A percentile compares a stretch with the other conserved stretches of the same genome.
Conservation (phyloP, 495 filamentous ascomycete species). For the Penicillium verhagenii region DNA sequence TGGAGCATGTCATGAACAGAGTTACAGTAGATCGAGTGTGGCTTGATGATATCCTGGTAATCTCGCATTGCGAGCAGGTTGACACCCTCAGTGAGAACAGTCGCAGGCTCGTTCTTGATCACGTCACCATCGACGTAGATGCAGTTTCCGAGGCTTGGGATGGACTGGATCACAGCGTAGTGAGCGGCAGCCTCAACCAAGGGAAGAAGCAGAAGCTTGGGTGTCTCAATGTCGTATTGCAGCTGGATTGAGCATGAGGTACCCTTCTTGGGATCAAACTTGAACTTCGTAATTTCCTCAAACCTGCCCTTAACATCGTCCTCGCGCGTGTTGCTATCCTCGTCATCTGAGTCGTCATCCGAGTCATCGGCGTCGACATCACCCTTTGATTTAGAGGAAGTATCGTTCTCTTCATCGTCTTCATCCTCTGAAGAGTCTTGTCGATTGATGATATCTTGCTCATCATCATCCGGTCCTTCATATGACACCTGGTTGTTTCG, state of each 20-base stretch:
- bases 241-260: conserved; percentile 76
- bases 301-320: conserved; percentile 64
- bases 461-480: conserved; percentile 87
- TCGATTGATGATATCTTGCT: conserved; percentile 64
- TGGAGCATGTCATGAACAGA: conserved; percentile 81
- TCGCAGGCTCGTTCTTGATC: conserved; percentile 49
- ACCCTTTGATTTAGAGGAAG: conserved; percentile 6
- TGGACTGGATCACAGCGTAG: conserved; percentile 81
- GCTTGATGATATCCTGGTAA: conserved; percentile 81
- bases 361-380: conserved; percentile 32
- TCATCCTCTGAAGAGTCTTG: conserved; percentile 44
- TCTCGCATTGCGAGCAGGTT: conserved; percentile 89
- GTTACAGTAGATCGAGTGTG: conserved; percentile 85
- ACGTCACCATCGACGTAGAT: conserved; percentile 67
- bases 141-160: conserved; percentile 69
- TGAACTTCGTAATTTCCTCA: conserved; percentile 67
- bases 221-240: conserved; percentile 75
- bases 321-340: conserved; percentile 54
- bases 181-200: conserved; percentile 77
- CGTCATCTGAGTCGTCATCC: conserved; percentile 40
- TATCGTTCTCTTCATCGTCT: conserved; percentile 48
- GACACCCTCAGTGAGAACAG: conserved; percentile 77
- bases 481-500: conserved; percentile 80
- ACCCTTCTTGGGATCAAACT: conserved; percentile 73
- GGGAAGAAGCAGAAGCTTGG: conserved; percentile 90